Evolutionary conservation across 2,329 filamentous ascomycete species (phyloP).

Genomic region (Pyrenochaeta sp.): DNA sequence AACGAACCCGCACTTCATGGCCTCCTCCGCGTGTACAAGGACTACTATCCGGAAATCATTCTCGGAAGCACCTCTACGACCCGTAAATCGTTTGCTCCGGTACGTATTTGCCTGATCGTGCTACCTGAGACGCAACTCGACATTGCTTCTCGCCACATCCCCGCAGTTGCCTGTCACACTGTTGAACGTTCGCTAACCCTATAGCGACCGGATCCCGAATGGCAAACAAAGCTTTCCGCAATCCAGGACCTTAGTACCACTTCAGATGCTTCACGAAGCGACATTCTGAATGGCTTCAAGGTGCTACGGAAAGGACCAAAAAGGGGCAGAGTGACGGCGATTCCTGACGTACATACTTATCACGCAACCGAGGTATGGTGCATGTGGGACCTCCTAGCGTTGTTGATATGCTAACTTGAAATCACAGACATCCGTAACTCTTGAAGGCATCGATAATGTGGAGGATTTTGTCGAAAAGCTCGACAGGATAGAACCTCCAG

Average conservation of each 20-base stretch:
- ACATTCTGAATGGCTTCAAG: slow-evolving; percentile 65
- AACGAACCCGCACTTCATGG: slow-evolving; percentile 78
- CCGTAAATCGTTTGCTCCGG: slow-evolving; percentile 48
- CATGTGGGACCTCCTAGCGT: slow-evolving; percentile 6
- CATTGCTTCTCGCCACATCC: slow-evolving; percentile 12
- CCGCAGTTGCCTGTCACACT: slow-evolving; percentile 22
- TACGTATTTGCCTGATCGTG: slow-evolving; percentile 39
- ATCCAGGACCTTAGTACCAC: slow-evolving; percentile 67
- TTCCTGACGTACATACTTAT: slow-evolving; percentile 76
- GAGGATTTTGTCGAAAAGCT: slow-evolving; percentile 74
- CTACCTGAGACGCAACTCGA: slow-evolving; percentile 16
- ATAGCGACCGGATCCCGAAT: slow-evolving; percentile 75
- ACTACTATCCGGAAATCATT: slow-evolving; percentile 90
- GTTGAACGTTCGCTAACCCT: slow-evolving; percentile 28
- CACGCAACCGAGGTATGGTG: slow-evolving; percentile 68
- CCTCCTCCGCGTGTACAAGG: slow-evolving; percentile 82
- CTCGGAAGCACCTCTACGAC: slow-evolving; percentile 68
- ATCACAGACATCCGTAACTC: slow-evolving; percentile 51
- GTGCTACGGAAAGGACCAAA: slow-evolving; percentile 63
- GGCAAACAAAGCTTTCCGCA: slow-evolving; percentile 71
- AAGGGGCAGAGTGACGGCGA: slow-evolving; percentile 57
- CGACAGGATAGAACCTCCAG: slow-evolving; percentile 81
- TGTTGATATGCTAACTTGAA: slow-evolving; percentile 13
- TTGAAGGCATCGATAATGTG: slow-evolving; percentile 80
- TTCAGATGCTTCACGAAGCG: slow-evolving; percentile 48